Evolutionary conservation across 2,329 filamentous ascomycete species (phyloP), one percentile per base, ranked within the genome.

Genomic region (Cordyceps cateniannulata): DNA sequence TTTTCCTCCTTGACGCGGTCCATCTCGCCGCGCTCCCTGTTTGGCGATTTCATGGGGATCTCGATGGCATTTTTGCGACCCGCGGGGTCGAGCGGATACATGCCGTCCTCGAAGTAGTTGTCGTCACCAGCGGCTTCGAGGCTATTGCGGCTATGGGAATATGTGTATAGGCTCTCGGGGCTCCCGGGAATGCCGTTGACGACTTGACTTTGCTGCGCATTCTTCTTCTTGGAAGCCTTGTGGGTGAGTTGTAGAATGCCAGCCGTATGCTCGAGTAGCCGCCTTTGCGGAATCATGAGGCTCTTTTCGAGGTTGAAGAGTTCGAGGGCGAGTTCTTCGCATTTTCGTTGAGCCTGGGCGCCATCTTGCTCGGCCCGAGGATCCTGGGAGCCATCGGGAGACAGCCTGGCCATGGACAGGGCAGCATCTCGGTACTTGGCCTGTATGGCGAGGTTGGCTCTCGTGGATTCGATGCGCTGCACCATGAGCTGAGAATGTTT

Each of bases 351-450:
- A 69, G 88, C 91, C 8, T 84, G 80, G 40, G 84, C 81, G 42
- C 91, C 82, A 71, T 96, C 93, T 16, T 85, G 84, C 64, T 93
- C 89, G 8, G 89, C 88, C 68, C 87, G 78, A 67, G 79, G 81
- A 53, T 76, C 77, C n/a, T 74, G 73, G 12, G 70, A 57, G 10
- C 81, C 80, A n/a, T 85, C 81, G 9, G 84, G 84, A 70, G 96
- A 91, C 32, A 99, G 79, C 67, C 89, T 87, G 62, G 88, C 87
- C 75, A 99, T 87, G 45, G 92, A 96, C 65, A 88, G 84, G 12
- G 95, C 91, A 1, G 95, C 95, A 80, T 98, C 93, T 67, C 92
- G 89, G 68, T 97, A 91, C 77, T 98, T 99, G 59, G 87, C 89
- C 73, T 99, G 95, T 50, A 98, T 86, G 35, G 87, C 86, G 42